Evolutionary conservation across 129 eudicot genomes (phyloP), one percentile per base, ranked within the genome.

Genomic region (Escallonia herrerae): DNA sequence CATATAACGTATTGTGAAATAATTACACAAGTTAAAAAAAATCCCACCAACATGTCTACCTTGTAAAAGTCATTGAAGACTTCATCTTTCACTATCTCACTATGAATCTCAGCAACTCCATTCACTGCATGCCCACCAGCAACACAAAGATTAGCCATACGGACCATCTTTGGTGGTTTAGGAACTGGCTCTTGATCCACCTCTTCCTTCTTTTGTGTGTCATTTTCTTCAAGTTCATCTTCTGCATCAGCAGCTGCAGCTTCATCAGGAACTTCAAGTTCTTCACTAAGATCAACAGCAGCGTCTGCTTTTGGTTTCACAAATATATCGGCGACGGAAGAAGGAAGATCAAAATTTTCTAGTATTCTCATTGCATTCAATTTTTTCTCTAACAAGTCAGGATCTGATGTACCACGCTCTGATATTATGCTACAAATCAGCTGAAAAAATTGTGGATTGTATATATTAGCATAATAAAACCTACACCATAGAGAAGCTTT

Each of bases 101-200:
- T 91, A 54, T 91, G 97, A 70, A 91, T 91, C 75, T 75, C 96
- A 68, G 98, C 98, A 77, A 91, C 98, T 6, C 98, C 98, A 75
- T 91, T 91, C 37, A 91, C 98, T 50, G 85, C 83, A 83, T 91
- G 98, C 48, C 96, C 98, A 71, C 95, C 98, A 63, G 88, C 95
- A 67, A 91, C 91, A 76, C 95, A 87, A 38, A 91, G 82, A 78
- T 91, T 91, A 62, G 98, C 96, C 98, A 91, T 91, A 39, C 91
- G 90, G 37, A 91, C 95, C 91, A 83, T 70, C 84, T 85, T 88
- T 65, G 83, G 87, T 48, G 79, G 89, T 41, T 74, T 38, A 41
- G 85, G 76, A 73, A 61, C 79, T 64, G 89, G 87, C 71, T 83
- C 77, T 39, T 61, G 58, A 62, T 58, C 55, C 66, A 47, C 77